phyloP scores from a whole-genome alignment of 768 basidiomycete species.

The Crepidotus variabilis region DNA sequence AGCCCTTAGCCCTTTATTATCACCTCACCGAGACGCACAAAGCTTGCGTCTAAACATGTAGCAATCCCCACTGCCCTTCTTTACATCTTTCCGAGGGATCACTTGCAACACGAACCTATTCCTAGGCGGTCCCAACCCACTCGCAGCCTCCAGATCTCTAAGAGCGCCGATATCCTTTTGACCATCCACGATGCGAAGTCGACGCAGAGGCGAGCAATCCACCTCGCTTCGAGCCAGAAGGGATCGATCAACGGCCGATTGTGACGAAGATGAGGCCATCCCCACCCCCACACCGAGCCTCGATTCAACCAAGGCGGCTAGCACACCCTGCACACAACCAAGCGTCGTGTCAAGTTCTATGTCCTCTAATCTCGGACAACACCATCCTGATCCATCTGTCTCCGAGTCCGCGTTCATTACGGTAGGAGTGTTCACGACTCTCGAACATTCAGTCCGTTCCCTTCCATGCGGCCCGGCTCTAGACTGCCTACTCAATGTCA shows the following conservation, averaged over 20 bases:
- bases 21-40: background rate
- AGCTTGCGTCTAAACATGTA: background rate
- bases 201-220: background rate
- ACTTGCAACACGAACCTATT: background rate
- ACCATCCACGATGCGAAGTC: background rate
- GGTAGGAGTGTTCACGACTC: background rate
- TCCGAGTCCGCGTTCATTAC: background rate
- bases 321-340: conserved; percentile 13
- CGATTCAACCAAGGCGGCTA: conserved; percentile 21
- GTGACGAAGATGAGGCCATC: background rate
- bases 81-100: background rate
- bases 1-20: too few relatives aligned
- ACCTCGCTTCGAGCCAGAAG: background rate
- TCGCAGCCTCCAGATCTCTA: background rate
- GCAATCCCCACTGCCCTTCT: background rate
- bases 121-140: background rate
- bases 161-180: background rate
- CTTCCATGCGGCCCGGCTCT: too few relatives aligned
- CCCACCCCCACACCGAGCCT: conserved; percentile 9
- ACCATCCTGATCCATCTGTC: background rate
- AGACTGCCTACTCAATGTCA: conserved; percentile 11
- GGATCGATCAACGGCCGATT: background rate
- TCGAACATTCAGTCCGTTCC: too few relatives aligned
- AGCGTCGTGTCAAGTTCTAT: conserved; percentile 20
- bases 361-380: conserved; percentile 20